phyloP scores from a whole-genome alignment of 2,329 filamentous ascomycete species.

The Penicillium glabrum region DNA sequence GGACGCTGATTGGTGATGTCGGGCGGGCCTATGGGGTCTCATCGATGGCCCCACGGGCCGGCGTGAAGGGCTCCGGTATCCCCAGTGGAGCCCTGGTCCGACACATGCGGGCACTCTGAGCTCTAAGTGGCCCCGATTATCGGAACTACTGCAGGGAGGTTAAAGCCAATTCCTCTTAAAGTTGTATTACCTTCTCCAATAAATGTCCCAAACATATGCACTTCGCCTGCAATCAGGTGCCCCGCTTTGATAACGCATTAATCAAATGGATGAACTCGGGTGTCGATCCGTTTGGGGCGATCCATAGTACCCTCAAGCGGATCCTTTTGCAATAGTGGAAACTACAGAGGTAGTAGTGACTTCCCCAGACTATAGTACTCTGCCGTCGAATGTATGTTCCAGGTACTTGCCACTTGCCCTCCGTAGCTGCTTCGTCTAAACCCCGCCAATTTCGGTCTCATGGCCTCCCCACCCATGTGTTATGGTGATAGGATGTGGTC shows the following conservation, averaged over 20 bases:
- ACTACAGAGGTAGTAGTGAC: background rate
- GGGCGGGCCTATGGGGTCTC: constrained; percentile 7
- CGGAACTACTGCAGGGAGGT: constrained; percentile 8
- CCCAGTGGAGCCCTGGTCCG: background rate
- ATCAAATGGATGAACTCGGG: background rate
- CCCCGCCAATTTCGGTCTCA: constrained; percentile 4
- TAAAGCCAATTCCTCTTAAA: constrained; percentile 24
- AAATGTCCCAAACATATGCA: background rate
- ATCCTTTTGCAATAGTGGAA: background rate
- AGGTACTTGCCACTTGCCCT: constrained; percentile 2
- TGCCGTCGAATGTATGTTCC: background rate
- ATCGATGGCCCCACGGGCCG: constrained; percentile 13
- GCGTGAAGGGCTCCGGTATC: constrained; percentile 1
- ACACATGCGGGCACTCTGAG: constrained; percentile 12
- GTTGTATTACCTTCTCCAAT: constrained; percentile 10
- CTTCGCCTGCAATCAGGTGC: background rate
- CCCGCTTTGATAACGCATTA: background rate
- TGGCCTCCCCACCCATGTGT: constrained; percentile 33
- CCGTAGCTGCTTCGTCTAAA: background rate
- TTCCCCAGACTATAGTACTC: background rate
- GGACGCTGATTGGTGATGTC: constrained; percentile 16
- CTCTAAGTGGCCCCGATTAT: constrained; percentile 15
- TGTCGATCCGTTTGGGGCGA: background rate
- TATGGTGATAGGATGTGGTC: constrained; percentile 31
- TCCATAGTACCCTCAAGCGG: background rate